Percentiles rank a stretch among this genome's conserved stretches.
Conservation (phyloP, 2,329 filamentous ascomycete genomes). For the Ceratocystis colombiana region DNA sequence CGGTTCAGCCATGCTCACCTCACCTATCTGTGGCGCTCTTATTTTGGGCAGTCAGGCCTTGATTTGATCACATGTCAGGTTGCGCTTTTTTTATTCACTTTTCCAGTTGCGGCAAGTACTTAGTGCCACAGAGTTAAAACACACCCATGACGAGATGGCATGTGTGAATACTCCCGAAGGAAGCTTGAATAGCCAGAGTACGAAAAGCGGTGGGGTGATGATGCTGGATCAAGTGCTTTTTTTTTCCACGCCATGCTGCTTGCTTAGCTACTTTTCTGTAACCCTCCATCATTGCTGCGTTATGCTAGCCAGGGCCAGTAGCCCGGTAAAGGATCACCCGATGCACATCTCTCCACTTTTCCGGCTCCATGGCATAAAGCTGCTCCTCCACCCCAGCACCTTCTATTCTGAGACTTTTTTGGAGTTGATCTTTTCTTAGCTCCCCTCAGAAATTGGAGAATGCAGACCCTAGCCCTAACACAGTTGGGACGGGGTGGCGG, state of each 20-base stretch:
- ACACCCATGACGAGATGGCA: not conserved
- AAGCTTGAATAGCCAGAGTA: not conserved
- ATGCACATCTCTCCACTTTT: not conserved
- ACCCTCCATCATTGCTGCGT: not conserved
- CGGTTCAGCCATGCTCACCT: not conserved
- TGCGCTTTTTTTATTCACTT: not conserved
- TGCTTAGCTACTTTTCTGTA: not conserved
- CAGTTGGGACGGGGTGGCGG: not conserved
- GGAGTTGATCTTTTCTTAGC: not conserved
- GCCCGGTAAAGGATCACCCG: not conserved
- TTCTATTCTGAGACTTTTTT: not conserved
- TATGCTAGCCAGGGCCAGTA: not conserved
- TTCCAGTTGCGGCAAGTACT: not conserved
- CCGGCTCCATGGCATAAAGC: not conserved
- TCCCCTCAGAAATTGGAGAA: not conserved
- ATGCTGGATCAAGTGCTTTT: not conserved
- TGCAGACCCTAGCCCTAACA: not conserved
- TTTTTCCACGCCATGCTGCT: not conserved
- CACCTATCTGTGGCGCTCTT: not conserved
- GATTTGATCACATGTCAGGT: not conserved
- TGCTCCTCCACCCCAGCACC: not conserved
- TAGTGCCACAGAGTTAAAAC: slow-evolving; percentile 1
- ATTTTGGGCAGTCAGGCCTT: not conserved
- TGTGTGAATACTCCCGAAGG: not conserved
- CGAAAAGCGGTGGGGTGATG: not conserved